Base-by-base conservation (phyloP, 2,329 filamentous ascomycete species). In the Exophiala sp. region DNA sequence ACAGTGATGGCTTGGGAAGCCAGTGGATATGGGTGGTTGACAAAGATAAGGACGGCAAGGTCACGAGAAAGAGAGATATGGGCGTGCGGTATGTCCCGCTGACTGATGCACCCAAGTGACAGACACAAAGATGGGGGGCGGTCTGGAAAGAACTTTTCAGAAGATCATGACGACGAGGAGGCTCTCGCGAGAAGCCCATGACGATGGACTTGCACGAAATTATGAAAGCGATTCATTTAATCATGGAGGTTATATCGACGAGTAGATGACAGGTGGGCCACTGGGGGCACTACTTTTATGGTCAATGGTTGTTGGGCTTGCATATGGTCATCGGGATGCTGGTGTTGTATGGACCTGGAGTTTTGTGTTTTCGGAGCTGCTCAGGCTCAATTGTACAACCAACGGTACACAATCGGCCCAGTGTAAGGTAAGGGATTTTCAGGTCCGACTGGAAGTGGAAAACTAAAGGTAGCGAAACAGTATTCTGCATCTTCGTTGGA, bases 21-120 rank as follows among this genome's bases (percentile, higher is more conserved):
- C 83, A 86, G 66, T 75, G 81, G 66, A 84, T 86, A 41, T 86
- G 78, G 71, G 76, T 86, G 3, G 75, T 86, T 43, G 81, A 86
- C 63, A 86, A 86, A 71, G 76, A 77, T 59, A 75, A 74, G 53
- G 75, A 84, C 64, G 83, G 83, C 9, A 76, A 71, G 5, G 72
- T 86, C 35, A 72, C 71, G 54, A 79, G 74, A 65, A 74, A 77
- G 66, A 84, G 78, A 68, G 65, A 81, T 50, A 83, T 81, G 65
- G 82, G 80, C 12, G 83, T 86, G 54, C 76, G 76, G 64, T 86
- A 86, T 68, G 83, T 86, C 58, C 82, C 83, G 11, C 65, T 86
- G 67, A 85, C 82, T 6, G 82, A 86, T 71, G 77, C 79, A 16
- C 81, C 81, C 9, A 64, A 59, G 56, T 63, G 55, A 60, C 66